Conservation (phyloP, 495 filamentous ascomycete genomes). For the Lophiotrema nucula region DNA sequence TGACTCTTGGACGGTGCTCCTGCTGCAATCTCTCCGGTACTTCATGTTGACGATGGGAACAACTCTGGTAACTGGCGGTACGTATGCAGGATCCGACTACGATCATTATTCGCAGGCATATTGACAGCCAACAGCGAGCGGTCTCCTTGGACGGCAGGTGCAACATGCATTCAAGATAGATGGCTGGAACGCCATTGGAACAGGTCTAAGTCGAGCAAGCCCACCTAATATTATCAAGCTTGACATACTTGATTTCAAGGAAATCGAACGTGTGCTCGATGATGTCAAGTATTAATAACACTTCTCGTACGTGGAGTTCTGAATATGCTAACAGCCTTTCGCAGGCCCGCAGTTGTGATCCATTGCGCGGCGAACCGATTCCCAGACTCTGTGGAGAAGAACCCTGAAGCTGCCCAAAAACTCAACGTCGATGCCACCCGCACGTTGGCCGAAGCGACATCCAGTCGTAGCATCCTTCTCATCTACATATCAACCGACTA, state of each 20-base stretch:
- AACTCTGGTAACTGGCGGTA: slow-evolving; percentile 81
- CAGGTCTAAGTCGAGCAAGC: slow-evolving; percentile 69
- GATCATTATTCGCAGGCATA: no score
- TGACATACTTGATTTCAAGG: slow-evolving; percentile 61
- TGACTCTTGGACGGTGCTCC: no score
- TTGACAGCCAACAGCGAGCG: slow-evolving; percentile 42
- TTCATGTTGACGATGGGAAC: slow-evolving; percentile 51
- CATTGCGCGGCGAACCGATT: slow-evolving; percentile 93
- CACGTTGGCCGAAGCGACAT: slow-evolving; percentile 64
- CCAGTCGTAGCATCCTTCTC: slow-evolving; percentile 61
- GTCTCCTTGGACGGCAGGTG: slow-evolving; percentile 79
- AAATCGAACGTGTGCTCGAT: slow-evolving; percentile 63
- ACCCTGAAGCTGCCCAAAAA: slow-evolving; percentile 70
- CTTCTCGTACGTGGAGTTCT: background rate
- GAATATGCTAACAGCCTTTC: slow-evolving; percentile 1
- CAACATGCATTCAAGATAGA: slow-evolving; percentile 67
- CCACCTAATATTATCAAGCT: slow-evolving; percentile 74
- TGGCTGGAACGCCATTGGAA: slow-evolving; percentile 78
- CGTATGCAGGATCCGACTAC: slow-evolving; percentile 18
- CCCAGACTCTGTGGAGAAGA: slow-evolving; percentile 77
- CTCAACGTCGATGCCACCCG: slow-evolving; percentile 74
- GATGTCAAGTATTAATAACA: slow-evolving; percentile 55
- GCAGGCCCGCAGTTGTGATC: slow-evolving; percentile 75
- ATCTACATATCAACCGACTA: slow-evolving; percentile 97
- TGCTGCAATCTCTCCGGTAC: no score